Conservation (phyloP, 2,329 filamentous ascomycete species). For the Ophioceras dolichostomum region DNA sequence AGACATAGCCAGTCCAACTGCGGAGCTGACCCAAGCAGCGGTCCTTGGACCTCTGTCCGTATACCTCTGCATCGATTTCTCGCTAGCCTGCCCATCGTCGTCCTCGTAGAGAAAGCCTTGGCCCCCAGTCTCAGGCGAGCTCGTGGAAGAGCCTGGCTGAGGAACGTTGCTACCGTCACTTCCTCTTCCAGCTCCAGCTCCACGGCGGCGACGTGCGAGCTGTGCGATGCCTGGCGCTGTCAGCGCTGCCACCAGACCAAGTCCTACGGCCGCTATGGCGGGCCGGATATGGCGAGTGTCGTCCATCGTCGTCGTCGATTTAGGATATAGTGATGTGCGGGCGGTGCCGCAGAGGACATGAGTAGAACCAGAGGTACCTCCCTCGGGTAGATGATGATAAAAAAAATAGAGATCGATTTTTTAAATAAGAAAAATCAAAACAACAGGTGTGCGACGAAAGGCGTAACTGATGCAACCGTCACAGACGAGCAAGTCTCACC, state of each 20-base stretch:
- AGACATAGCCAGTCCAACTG: constrained; percentile 13
- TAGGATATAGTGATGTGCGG: too few relatives aligned
- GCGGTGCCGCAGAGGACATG: too few relatives aligned
- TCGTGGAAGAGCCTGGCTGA: constrained; percentile 9
- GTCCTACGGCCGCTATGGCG: constrained; percentile 3
- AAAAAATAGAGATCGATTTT: too few relatives aligned
- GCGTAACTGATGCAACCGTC: too few relatives aligned
- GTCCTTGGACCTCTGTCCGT: constrained; percentile 15
- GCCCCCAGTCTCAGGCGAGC: constrained; percentile 5
- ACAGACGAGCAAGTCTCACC: too few relatives aligned
- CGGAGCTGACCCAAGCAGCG: constrained; percentile 11
- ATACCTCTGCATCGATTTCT: constrained; percentile 17
- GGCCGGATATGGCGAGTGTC: background rate
- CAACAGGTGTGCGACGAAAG: too few relatives aligned
- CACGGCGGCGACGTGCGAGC: constrained; percentile 4
- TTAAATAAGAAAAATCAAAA: too few relatives aligned
- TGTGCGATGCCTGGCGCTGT: constrained; percentile 10
- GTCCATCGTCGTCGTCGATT: background rate
- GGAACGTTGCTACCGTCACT: too few relatives aligned
- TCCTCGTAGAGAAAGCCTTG: constrained; percentile 15
- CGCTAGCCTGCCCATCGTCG: constrained; percentile 18
- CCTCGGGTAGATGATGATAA: too few relatives aligned
- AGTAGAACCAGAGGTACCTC: too few relatives aligned
- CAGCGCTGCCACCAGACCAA: constrained; percentile 7
- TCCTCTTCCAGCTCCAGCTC: too few relatives aligned